These are phyloP conservation scores for Juglanconis oblonga DNA, from an alignment of 2,329 filamentous ascomycete species.

Conservation along the genomic window DNA sequence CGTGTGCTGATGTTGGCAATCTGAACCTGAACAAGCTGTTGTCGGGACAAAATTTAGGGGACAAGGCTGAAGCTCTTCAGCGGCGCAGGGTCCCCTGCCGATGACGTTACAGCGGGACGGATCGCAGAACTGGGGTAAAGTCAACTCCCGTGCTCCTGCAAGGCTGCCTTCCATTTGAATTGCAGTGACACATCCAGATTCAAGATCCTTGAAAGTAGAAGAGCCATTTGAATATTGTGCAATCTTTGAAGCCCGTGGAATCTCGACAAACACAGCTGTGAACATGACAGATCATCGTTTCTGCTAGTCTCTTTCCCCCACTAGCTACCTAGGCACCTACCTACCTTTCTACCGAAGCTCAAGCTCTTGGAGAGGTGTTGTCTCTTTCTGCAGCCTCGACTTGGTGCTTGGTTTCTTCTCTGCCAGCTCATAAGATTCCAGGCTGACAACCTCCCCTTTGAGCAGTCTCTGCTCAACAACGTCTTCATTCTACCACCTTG, in stretches of 20 bases:
- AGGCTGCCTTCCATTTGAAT: background rate
- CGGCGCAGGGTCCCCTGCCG: background rate
- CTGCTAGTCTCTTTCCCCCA: background rate
- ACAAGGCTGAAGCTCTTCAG: constrained; percentile 1
- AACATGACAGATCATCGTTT: background rate
- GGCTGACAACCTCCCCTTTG: no score
- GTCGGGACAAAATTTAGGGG: background rate
- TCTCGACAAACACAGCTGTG: background rate
- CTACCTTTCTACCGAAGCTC: background rate
- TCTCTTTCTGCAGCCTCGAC: background rate
- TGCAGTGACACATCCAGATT: background rate
- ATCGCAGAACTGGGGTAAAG: background rate
- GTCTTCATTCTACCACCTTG: no score
- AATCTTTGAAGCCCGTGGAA: background rate
- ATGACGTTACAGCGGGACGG: constrained; percentile 3
- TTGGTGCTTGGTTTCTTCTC: background rate
- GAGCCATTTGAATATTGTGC: background rate
- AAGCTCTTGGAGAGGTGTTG: no score
- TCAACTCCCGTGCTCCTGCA: background rate
- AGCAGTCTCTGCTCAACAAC: background rate
- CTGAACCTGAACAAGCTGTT: background rate
- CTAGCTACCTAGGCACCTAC: background rate
- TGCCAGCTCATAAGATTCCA: no score
- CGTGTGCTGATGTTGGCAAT: background rate
- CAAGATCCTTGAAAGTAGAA: background rate